A percentile compares a stretch with the other conserved stretches of the same genome.
These are phyloP conservation scores for Gynandropsis gynandra DNA, from an alignment of 345 rosid genomes.

Conservation along the genomic window DNA sequence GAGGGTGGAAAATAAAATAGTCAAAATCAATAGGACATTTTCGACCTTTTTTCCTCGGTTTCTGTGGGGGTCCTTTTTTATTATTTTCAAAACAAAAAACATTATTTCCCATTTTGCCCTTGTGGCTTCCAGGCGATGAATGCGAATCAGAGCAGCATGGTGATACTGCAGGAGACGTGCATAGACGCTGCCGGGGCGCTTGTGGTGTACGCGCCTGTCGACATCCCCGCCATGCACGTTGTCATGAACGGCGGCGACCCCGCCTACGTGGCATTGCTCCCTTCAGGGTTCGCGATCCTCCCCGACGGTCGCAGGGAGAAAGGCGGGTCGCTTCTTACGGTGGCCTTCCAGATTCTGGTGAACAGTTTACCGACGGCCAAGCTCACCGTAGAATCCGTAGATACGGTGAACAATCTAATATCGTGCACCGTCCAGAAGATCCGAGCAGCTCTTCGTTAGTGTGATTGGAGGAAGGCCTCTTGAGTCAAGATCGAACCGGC, in stretches of 20 bases:
- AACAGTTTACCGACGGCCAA: conserved; percentile 90
- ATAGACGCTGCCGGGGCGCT: conserved; percentile 90
- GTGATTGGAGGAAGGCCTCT: conserved; percentile 20
- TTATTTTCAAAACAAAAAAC: too few species aligned
- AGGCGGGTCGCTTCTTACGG: conserved; percentile 86
- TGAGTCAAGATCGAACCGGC: conserved; percentile 20
- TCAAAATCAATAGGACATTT: conserved; percentile 42
- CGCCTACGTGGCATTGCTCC: conserved; percentile 82
- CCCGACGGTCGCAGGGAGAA: conserved; percentile 50
- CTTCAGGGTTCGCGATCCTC: conserved; percentile 84
- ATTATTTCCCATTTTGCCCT: conserved; percentile 2
- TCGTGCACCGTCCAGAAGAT: conserved; percentile 93
- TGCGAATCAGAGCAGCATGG: conserved; percentile 88
- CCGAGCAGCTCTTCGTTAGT: conserved; percentile 77
- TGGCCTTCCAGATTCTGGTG: conserved; percentile 92
- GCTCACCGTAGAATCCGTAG: conserved; percentile 93
- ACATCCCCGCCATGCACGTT: conserved; percentile 87
- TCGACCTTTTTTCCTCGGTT: conserved; percentile 28
- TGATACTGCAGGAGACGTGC: conserved; percentile 93
- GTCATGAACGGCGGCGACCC: conserved; percentile 99
- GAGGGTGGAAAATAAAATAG: conserved; percentile 27
- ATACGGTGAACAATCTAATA: conserved; percentile 86
- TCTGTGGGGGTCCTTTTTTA: too few species aligned
- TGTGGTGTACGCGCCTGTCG: conserved; percentile 98
- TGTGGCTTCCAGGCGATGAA: conserved; percentile 54